Evolutionary conservation across 139 green algal species (phyloP).

Genomic region (Prasinococcaceae sp.): DNA sequence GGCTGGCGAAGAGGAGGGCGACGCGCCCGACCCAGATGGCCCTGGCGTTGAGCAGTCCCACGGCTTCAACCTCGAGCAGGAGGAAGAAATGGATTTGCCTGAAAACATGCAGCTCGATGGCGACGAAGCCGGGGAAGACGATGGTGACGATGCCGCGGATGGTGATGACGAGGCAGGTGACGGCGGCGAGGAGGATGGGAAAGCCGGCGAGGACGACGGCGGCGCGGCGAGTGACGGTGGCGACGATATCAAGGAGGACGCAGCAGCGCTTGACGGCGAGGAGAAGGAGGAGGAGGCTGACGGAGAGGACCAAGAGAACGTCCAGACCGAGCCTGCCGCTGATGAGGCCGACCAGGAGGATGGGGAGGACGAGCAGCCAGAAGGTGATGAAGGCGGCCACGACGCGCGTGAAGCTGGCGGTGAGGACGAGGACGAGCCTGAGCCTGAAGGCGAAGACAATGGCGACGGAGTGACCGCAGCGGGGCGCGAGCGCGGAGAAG

Average conservation of each 20-base stretch:
- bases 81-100: constrained; percentile 25
- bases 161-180: constrained; percentile 3
- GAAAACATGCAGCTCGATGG: constrained; percentile 46
- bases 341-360: constrained; percentile 9
- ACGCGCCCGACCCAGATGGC: constrained; percentile 4
- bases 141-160: constrained; percentile 24
- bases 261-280: not conserved
- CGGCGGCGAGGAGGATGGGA: constrained; percentile 5
- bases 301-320: constrained; percentile 4
- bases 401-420: constrained; percentile 7
- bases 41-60: constrained; percentile 18
- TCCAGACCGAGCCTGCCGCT: not conserved
- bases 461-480: constrained; percentile 1
- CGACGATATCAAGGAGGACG: not conserved
- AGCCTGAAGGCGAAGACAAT: constrained; percentile 1
- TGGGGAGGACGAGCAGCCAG: constrained; percentile 12
- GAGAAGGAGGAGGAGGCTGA: constrained; percentile 14
- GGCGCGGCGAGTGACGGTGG: not conserved
- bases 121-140: constrained; percentile 23
- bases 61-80: constrained; percentile 16
- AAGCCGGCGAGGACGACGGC: not conserved
- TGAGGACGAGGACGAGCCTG: constrained; percentile 3
- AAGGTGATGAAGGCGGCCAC: constrained; percentile 8
- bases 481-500: too few species aligned
- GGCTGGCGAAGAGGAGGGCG: constrained; percentile 11